phyloP scores from a whole-genome alignment of 106 monocot genomes.

The Triglochin maritima region DNA sequence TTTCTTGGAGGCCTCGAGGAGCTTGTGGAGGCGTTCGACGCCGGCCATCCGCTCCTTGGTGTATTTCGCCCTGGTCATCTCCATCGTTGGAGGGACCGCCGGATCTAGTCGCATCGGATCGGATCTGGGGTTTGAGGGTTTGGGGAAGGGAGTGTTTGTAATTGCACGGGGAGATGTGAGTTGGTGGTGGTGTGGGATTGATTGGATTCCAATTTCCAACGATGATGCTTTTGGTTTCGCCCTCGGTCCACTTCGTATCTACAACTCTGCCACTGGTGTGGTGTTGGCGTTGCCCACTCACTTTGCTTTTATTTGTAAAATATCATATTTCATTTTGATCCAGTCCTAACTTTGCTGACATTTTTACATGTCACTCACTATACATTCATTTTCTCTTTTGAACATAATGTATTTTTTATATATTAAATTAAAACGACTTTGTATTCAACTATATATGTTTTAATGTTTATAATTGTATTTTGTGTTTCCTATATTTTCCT shows the following conservation, averaged over 20 bases:
- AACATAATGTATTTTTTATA: not conserved
- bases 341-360: no score
- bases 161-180: no score
- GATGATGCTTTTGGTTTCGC: not conserved
- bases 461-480: no score
- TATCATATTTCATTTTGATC: not conserved
- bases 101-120: slow-evolving; percentile 9
- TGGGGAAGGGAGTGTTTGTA: not conserved
- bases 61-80: slow-evolving; percentile 92
- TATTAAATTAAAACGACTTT: no score
- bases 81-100: slow-evolving; percentile 22
- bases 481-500: no score
- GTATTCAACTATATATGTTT: no score
- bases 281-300: not conserved
- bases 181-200: not conserved
- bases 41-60: slow-evolving; percentile 94
- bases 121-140: slow-evolving; percentile 14
- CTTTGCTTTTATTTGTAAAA: no score
- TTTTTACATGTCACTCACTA: no score
- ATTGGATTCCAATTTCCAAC: not conserved
- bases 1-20: slow-evolving; percentile 56
- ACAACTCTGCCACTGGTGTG: not conserved
- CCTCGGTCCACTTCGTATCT: not conserved
- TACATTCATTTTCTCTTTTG: no score
- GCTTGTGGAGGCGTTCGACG: slow-evolving; percentile 89